phyloP scores from a whole-genome alignment of 331 rosid genomes.

The Arachis monticola region DNA sequence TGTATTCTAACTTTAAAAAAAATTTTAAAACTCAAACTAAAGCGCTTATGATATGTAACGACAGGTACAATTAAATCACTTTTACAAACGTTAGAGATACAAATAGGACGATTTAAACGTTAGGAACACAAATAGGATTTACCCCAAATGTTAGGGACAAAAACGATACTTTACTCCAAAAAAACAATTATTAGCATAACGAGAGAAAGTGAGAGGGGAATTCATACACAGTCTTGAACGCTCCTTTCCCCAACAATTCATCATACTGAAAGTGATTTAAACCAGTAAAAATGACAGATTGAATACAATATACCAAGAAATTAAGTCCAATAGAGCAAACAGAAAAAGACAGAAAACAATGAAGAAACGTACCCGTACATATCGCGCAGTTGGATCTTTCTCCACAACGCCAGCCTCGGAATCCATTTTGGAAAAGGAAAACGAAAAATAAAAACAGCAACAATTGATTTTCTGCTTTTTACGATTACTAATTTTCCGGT shows the following conservation, averaged over 20 bases:
- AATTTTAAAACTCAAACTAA: too few relatives aligned
- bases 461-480: background rate
- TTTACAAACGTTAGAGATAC: too few relatives aligned
- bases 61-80: too few relatives aligned
- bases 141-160: too few relatives aligned
- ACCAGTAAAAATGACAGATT: background rate
- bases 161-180: too few relatives aligned
- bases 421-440: slow-evolving; percentile 39
- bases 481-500: background rate
- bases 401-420: slow-evolving; percentile 57
- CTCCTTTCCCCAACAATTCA: slow-evolving; percentile 87
- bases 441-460: slow-evolving; percentile 13
- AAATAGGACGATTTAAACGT: too few relatives aligned
- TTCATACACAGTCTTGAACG: slow-evolving; percentile 98
- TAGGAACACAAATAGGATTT: too few relatives aligned
- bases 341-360: background rate
- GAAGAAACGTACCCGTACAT: slow-evolving; percentile 56
- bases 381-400: slow-evolving; percentile 77
- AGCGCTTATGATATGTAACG: too few relatives aligned
- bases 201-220: slow-evolving; percentile 31
- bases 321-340: background rate
- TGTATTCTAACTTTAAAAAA: too few relatives aligned
- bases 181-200: background rate
- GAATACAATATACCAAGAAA: slow-evolving; percentile 13
- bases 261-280: slow-evolving; percentile 60